Evolutionary conservation across 306 rosid species (phyloP), one percentile per base, ranked within the genome.

Genomic region (Morella rubra): DNA sequence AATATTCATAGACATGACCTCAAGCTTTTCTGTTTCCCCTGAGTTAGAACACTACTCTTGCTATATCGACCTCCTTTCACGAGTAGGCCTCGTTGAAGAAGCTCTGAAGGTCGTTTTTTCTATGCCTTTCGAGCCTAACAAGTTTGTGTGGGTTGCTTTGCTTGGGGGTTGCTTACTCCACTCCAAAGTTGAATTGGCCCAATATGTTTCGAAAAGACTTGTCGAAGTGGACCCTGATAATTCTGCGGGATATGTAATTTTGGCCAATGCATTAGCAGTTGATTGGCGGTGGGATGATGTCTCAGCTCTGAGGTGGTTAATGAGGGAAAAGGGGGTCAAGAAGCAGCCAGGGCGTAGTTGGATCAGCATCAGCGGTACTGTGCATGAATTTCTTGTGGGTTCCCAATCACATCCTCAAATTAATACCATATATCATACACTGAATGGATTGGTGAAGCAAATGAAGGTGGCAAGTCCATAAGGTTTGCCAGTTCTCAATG

Each of bases 271-370:
- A 51, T 86, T 86, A 60, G 95, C 95, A 45, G 76, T 79, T 15
- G 86, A 84, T 76, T 76, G 62, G 53, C 83, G 75, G 20, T 87
- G 91, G 91, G 79, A 76, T 32, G 86, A 83, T 75, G 89, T 79
- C 14, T 81, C 86, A 10, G 80, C 77, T 13, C 65, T 87, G 80
- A 78, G 90, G 71, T 11, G 32, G 81, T 73, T 82, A 77, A 90
- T 87, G 95, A 90, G 72, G 81, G 91, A 86, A 69, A 86, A 84
- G 73, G 85, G 87, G 41, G 73, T 84, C 47, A 77, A 72, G 83
- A 90, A 88, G 86, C 90, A 83, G 72, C 90, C 89, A 8, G 89
- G 92, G 13, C 65, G 80, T 81, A 88, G 92, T 78, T 90, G 95
- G 95, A 88, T 84, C 74, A 80, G 80, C 76, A 77, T 88, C 66